A percentile compares a stretch with the other conserved stretches of the same genome.
These are phyloP conservation scores for Lophiotrema nucula DNA, from an alignment of 495 filamentous ascomycete genomes.

Conservation along the genomic window DNA sequence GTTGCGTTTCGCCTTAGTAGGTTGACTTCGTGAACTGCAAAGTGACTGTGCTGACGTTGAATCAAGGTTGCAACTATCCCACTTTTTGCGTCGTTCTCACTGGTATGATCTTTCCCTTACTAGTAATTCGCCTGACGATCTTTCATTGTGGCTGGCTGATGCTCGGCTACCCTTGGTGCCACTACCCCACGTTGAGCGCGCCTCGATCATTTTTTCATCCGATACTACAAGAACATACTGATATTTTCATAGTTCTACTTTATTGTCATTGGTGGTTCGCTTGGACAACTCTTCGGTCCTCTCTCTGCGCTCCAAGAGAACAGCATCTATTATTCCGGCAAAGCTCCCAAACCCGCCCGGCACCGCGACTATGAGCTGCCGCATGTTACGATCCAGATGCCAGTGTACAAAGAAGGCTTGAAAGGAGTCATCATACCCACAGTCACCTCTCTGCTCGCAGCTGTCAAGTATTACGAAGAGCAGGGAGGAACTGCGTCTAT, in stretches of 20 bases:
- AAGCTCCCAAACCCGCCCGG: constrained; percentile 70
- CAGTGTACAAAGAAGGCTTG: constrained; percentile 69
- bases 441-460: constrained; percentile 54
- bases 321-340: constrained; percentile 29
- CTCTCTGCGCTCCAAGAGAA: constrained; percentile 38
- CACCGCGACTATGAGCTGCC: constrained; percentile 81
- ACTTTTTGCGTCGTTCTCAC: constrained; percentile 37
- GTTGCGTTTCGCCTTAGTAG: constrained; percentile 37
- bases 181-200: constrained; percentile 57
- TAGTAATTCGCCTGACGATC: too few species aligned
- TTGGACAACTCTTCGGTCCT: constrained; percentile 62
- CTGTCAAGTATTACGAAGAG: constrained; percentile 60
- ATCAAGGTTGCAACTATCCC: constrained; percentile 38
- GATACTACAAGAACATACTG: constrained; percentile 51
- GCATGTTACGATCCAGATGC: constrained; percentile 70
- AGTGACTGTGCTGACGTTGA: constrained; percentile 20
- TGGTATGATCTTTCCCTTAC: constrained; percentile 19
- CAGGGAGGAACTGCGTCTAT: constrained; percentile 47
- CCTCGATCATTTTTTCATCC: background rate
- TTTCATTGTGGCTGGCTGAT: constrained; percentile 21
- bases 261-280: constrained; percentile 70
- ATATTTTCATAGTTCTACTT: constrained; percentile 71
- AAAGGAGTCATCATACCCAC: constrained; percentile 59
- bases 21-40: background rate
- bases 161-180: constrained; percentile 22